A percentile compares a stretch with the other conserved stretches of the same genome.
Evolutionary conservation across 352 stramenopile genomes (phyloP).

Genomic region (Bremia lactucae): DNA sequence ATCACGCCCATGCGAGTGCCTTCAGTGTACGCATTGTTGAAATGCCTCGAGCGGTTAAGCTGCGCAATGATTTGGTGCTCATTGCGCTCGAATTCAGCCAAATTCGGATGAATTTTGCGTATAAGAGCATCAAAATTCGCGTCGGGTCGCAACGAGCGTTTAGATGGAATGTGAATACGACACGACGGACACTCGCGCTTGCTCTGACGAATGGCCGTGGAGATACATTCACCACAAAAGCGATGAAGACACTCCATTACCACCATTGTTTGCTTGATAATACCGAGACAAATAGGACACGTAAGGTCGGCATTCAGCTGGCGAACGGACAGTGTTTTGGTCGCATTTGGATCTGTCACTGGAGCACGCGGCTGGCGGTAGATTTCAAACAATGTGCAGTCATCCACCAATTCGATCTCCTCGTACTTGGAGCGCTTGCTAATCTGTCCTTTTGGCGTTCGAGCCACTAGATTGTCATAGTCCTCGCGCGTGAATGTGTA

Average conservation of each 20-base stretch:
- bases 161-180: conserved; percentile 83
- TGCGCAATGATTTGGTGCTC: conserved; percentile 77
- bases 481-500: conserved; percentile 62
- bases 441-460: conserved; percentile 28
- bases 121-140: conserved; percentile 83
- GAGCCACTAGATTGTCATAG: conserved; percentile 47
- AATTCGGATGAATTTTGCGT: conserved; percentile 74
- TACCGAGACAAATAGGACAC: conserved; percentile 83
- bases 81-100: conserved; percentile 64
- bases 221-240: conserved; percentile 87
- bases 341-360: conserved; percentile 41
- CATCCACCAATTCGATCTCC: conserved; percentile 77
- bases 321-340: conserved; percentile 49
- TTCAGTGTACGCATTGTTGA: conserved; percentile 73
- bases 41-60: conserved; percentile 68
- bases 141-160: conserved; percentile 74
- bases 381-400: conserved; percentile 86
- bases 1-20: conserved; percentile 60
- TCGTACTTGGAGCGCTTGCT: conserved; percentile 78
- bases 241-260: conserved; percentile 89
- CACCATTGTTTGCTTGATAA: conserved; percentile 75
- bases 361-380: conserved; percentile 69
- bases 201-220: conserved; percentile 72
- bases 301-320: conserved; percentile 75
- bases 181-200: conserved; percentile 86